Evolutionary conservation across 2,329 filamentous ascomycete genomes (phyloP), one percentile per base, ranked within the genome.

Genomic region (Microcyclospora pomicola): DNA sequence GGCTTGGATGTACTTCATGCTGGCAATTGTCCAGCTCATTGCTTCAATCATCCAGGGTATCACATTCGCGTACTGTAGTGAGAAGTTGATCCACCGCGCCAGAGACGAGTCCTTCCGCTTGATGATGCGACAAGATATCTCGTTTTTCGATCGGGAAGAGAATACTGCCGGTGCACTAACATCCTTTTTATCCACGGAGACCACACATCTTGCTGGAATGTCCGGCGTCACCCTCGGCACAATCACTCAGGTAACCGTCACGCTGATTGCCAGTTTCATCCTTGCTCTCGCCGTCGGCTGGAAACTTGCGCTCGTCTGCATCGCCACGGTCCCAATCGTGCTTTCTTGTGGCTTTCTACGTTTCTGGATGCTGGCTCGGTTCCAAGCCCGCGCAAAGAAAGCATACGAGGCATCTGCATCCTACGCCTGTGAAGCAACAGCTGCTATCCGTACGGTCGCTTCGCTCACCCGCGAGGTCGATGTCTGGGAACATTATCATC

Each of bases 341-440:
- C 65, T 92, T 2, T 77, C 66, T 5, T 91, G 82, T 53, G 82
- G 86, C n/a, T 91, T 86, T 65, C 78, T 86, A 60, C 77, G 86
- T 3, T 92, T 95, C 63, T 87, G 76, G 62, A 78, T 91, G 62
- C 71, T 92, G 15, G 77, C 83, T 2, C 72, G 76, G 46, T 94
- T 85, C 65, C 82, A 83, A 62, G 71, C 70, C 29, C 80, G 82
- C 15, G 79, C 85, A 1, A 92, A 91, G 66, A 68, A 69, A 47
- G 79, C 84, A 3, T 87, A 96, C 56, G 72, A 84, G 54, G 66
- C 72, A 40, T 88, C 84, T 41, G 88, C 88, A 6, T 80, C 79
- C 39, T 93, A 82, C 55, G 91, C 91, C 9, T 91, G 87, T 34
- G 91, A 98, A 60, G 87, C 87, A 32, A 93, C 92, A 27, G 87